These are phyloP conservation scores for Pythium brassicae DNA, from an alignment of 352 stramenopile species.

Conservation along the genomic window DNA sequence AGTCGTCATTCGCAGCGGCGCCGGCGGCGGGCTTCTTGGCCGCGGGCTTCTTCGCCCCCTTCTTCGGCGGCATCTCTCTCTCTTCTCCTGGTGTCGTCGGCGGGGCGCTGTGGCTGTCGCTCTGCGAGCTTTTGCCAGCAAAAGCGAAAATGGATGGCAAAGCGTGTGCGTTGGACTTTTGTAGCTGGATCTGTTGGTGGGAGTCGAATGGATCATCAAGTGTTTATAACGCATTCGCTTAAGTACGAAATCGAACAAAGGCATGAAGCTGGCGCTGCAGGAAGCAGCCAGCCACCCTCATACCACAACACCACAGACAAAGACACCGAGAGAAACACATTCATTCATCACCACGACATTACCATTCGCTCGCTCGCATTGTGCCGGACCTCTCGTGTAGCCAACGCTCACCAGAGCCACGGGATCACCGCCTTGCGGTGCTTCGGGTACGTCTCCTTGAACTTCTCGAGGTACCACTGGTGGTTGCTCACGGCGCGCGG, in stretches of 20 bases:
- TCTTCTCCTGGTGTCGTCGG: not conserved
- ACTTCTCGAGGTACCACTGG: slow-evolving; percentile 54
- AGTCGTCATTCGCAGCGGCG: slow-evolving; percentile 51
- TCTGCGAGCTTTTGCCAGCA: not conserved
- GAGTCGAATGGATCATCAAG: too few species aligned
- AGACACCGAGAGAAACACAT: too few species aligned
- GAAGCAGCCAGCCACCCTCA: too few species aligned
- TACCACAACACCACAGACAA: too few species aligned
- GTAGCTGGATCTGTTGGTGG: too few species aligned
- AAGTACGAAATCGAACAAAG: too few species aligned
- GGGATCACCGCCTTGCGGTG: slow-evolving; percentile 33
- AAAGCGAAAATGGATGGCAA: not conserved
- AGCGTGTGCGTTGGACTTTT: too few species aligned
- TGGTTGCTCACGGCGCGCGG: slow-evolving; percentile 46
- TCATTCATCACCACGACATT: too few species aligned
- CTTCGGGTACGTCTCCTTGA: slow-evolving; percentile 35
- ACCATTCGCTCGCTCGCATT: too few species aligned
- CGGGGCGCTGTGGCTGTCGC: not conserved
- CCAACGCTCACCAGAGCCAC: slow-evolving; percentile 25
- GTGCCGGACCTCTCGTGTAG: too few species aligned
- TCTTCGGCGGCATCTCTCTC: slow-evolving; percentile 69
- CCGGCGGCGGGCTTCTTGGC: slow-evolving; percentile 43
- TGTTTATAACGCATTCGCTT: too few species aligned
- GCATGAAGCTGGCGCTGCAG: too few species aligned
- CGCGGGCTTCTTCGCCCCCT: slow-evolving; percentile 57